These are phyloP conservation scores for Bipolaris bicolor DNA, from an alignment of 2,329 filamentous ascomycete species.

Conservation along the genomic window DNA sequence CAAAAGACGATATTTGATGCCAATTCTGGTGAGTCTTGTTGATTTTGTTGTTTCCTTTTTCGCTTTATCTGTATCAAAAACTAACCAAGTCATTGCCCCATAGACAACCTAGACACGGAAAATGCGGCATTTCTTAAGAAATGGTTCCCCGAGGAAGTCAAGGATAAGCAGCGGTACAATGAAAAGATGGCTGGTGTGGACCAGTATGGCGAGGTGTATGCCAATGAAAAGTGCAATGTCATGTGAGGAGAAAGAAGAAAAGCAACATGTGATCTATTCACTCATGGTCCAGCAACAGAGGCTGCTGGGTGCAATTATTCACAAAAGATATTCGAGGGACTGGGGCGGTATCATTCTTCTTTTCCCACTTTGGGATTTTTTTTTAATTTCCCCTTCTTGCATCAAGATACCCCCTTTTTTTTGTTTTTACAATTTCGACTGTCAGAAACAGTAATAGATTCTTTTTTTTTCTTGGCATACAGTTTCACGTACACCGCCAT, in stretches of 20 bases:
- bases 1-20: slow-evolving; percentile 73
- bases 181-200: slow-evolving; percentile 77
- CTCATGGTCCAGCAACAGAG: no score
- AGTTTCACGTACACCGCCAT: background rate
- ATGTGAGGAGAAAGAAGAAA: slow-evolving; percentile 55
- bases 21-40: slow-evolving; percentile 61
- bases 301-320: no score
- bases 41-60: background rate
- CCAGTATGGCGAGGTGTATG: slow-evolving; percentile 71
- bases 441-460: background rate
- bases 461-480: background rate
- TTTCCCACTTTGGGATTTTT: background rate
- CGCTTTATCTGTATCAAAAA: slow-evolving; percentile 1
- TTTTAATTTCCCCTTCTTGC: background rate
- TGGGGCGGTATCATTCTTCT: background rate
- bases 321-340: background rate
- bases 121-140: slow-evolving; percentile 72
- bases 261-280: background rate
- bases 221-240: slow-evolving; percentile 60
- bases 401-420: slow-evolving; percentile 1
- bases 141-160: slow-evolving; percentile 79
- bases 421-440: background rate
- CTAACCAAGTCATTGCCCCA: background rate
- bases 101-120: slow-evolving; percentile 73
- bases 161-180: slow-evolving; percentile 66